A percentile compares a stretch with the other conserved stretches of the same genome.
phyloP scores from a whole-genome alignment of 2,329 filamentous ascomycete genomes.

The Colletotrichum plurivorum region DNA sequence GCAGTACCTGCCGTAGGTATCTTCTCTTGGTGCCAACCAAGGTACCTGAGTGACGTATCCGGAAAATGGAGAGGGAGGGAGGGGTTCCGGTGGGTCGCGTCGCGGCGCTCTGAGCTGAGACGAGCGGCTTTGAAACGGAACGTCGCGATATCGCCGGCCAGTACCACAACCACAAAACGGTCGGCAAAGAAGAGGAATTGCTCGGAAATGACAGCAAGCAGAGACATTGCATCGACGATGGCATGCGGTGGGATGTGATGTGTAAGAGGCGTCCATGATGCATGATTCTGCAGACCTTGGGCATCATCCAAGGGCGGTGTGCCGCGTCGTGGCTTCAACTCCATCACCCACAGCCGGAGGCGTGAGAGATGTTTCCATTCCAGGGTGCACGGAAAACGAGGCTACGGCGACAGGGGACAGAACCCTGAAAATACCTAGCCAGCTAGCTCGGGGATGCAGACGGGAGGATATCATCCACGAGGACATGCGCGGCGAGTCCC shows the following conservation, averaged over 20 bases:
- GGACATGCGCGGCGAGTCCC: not conserved
- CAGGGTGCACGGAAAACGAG: conserved; percentile 8
- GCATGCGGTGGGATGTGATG: not conserved
- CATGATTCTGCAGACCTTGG: conserved; percentile 26
- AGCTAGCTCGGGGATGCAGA: too few species aligned
- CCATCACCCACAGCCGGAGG: not conserved
- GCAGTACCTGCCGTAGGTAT: too few species aligned
- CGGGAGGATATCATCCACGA: not conserved
- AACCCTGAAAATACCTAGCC: not conserved
- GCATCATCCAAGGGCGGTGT: conserved; percentile 24
- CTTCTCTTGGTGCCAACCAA: too few species aligned
- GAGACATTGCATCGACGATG: conserved; percentile 20
- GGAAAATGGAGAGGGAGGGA: conserved; percentile 4
- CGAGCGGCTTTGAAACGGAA: conserved; percentile 34
- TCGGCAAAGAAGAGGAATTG: not conserved
- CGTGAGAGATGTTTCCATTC: not conserved
- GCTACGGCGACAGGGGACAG: not conserved
- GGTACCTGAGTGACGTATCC: too few species aligned
- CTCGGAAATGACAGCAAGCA: not conserved
- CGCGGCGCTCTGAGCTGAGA: conserved; percentile 20
- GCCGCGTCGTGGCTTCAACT: not conserved
- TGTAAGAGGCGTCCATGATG: conserved; percentile 19
- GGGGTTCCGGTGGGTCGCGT: conserved; percentile 18
- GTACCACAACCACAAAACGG: conserved; percentile 14
- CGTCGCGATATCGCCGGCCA: conserved; percentile 17